Base-by-base conservation (phyloP, 345 rosid genomes). In the Brassica nigra region DNA sequence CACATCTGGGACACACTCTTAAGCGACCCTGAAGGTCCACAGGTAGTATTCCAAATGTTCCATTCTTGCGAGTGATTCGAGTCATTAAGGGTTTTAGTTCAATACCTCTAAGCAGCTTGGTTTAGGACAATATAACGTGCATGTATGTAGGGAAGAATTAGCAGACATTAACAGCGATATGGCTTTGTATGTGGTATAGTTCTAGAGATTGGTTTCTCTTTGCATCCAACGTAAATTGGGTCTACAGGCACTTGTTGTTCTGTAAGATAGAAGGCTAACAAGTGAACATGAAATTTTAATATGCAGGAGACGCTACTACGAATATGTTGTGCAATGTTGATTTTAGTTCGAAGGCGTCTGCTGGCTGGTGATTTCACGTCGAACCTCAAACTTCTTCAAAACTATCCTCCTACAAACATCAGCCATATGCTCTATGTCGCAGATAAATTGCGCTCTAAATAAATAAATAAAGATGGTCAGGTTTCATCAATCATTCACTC, bases 1-100 rank as follows among this genome's bases (percentile, higher is more conserved):
- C 97, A 89, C 77, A 90, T 95, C 54, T 95, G 99, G 99, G 97
- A 95, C 81, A 86, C 94, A 1, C 97, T 95, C 72, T 86, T 95
- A 59, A 92, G 99, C 59, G 99, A 95, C 73, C 92, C 94, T 3
- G 97, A 91, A 73, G 99, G 99, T 68, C 97, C 95, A 66, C 92
- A 88, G 97, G 99, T 95, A 85, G 30, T 70, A 64, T 72, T 75
- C 62, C 14, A 20, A 29, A 5, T 72, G 28, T 23, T 52, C 18
- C 16, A 68, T 58, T 71, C 47, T 49, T 37, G 36, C 2, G n/a
- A 9, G 59, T 65, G 54, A 47, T 8, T 47, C 4, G 57, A 52
- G 57, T 52, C 72, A 37, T 29, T 18, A 16, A 57, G 20, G 14
- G 49, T 55, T 57, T 57, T 16, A 28, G 14, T 65, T 39, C 36